phyloP scores from a whole-genome alignment of 2,329 filamentous ascomycete species.

The Talaromyces verruculosus region DNA sequence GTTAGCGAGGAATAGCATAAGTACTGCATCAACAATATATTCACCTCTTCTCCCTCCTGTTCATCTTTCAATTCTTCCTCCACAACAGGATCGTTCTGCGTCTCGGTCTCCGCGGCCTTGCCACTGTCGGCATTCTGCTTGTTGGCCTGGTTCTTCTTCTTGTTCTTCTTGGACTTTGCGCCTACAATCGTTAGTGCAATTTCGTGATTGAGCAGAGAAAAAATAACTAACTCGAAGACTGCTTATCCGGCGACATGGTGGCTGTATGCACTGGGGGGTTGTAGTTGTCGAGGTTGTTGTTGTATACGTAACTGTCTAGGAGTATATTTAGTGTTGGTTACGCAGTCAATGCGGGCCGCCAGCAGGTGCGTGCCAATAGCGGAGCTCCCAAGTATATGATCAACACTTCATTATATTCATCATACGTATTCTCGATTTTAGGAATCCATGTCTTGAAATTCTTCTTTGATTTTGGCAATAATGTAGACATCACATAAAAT shows the following conservation, averaged over 20 bases:
- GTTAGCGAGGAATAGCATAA: not conserved
- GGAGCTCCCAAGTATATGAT: not conserved
- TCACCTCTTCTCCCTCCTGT: slow-evolving; percentile 45
- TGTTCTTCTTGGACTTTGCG: slow-evolving; percentile 58
- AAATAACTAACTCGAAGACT: slow-evolving; percentile 19
- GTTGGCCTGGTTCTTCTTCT: slow-evolving; percentile 55
- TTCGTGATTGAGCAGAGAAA: slow-evolving; percentile 26
- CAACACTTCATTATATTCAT: not conserved
- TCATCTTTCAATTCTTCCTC: slow-evolving; percentile 39
- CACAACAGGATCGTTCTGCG: slow-evolving; percentile 24
- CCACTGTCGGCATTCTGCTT: slow-evolving; percentile 46
- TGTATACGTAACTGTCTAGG: slow-evolving; percentile 9
- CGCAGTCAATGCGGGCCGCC: slow-evolving; percentile 8
- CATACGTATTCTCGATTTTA: not conserved
- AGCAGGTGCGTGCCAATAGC: slow-evolving; percentile 2
- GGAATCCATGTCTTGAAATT: not conserved
- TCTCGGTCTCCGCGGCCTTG: slow-evolving; percentile 27
- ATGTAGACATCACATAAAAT: slow-evolving; percentile 72
- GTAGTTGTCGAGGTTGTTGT: slow-evolving; percentile 4
- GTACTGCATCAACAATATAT: slow-evolving; percentile 19
- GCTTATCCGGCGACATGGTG: slow-evolving; percentile 21
- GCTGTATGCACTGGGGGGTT: not conserved
- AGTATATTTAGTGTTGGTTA: not conserved
- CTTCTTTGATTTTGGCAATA: not conserved
- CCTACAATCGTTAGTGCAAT: slow-evolving; percentile 29